Evolutionary conservation across 169 alveolate genomes (phyloP).

Genomic region (Plasmodium yoelii): DNA sequence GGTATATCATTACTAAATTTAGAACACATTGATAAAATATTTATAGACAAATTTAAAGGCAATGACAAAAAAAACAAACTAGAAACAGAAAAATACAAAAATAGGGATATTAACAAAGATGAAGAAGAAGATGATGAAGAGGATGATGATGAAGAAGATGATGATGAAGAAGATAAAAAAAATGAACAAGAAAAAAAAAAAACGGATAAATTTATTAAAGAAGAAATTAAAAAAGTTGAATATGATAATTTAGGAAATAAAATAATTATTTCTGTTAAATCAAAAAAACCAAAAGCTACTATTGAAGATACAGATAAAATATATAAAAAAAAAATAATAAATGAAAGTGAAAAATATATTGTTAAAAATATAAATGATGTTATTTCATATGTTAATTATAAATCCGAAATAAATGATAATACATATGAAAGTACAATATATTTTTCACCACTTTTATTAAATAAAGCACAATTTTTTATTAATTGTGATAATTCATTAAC

Average conservation of each 20-base stretch:
- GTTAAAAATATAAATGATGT: conserved; percentile 55
- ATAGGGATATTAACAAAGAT: not conserved
- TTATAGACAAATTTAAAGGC: no score
- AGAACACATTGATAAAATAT: no score
- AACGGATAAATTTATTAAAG: not conserved
- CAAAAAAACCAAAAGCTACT: conserved; percentile 68
- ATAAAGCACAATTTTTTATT: conserved; percentile 50
- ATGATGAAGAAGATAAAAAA: not conserved
- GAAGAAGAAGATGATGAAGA: not conserved
- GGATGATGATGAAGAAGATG: not conserved
- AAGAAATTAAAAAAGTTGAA: conserved; percentile 6
- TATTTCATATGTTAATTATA: conserved; percentile 26
- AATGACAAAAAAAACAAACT: not conserved
- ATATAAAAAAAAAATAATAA: not conserved
- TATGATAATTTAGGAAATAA: conserved; percentile 55
- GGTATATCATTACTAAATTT: no score
- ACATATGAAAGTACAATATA: conserved; percentile 15
- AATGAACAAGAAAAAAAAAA: not conserved
- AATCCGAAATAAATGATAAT: conserved; percentile 38
- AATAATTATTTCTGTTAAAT: conserved; percentile 25
- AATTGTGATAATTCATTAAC: conserved; percentile 62
- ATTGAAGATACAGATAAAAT: conserved; percentile 21
- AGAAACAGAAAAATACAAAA: conserved; percentile 2
- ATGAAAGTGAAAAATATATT: conserved; percentile 2
- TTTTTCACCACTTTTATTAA: conserved; percentile 47